Base-by-base conservation (phyloP, 352 stramenopile species). In the Phytophthora vignae region DNA sequence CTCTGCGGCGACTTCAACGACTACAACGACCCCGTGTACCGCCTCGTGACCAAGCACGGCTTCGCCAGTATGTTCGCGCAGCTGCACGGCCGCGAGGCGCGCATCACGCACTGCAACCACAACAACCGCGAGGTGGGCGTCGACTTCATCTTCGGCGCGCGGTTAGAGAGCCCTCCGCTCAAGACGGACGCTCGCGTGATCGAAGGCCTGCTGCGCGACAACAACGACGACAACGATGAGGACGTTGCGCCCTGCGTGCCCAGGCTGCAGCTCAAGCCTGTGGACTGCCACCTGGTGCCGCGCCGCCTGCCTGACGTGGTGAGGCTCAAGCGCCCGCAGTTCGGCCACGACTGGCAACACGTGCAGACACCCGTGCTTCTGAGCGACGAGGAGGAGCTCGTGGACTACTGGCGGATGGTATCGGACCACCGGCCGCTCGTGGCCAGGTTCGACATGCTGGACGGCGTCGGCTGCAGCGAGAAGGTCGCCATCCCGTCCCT, bases 1-100 rank as follows among this genome's bases (percentile, higher is more conserved):
- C 90, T 96, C 69, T 94, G 89, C 54, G 89, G 89, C 55, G 89
- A 96, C 76, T 96, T 96, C 62, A 96, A 96, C 59, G 89, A 96
- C 68, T 92, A 88, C 60, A 87, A 96, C 56, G 89, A 96, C 60
- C 83, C 87, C 0, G 89, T 96, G 29, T 90, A 96, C 63, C 75
- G 88, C 29, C 81, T 90, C 33, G 85, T 96, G 65, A 83, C 87
- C 52, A 78, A 85, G 21, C 74, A 95, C 44, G 87, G 87, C 25
- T 96, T 91, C 56, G 66, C 74, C 38, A 94, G 87, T 66, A 88
- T 94, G 44, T 96, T 95, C 52, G 79, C 77, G 17, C 74, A 90
- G 27, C 42, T 93, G 50, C 82, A 96, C 71, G 89, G 89, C 1
- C 86, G 89, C 38, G 89, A 96, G 59, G 89, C 89, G 38, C 74